A percentile compares a stretch with the other conserved stretches of the same genome.
Conservation (phyloP, 1,284 basidiomycete genomes). For the Austropuccinia psidii region DNA sequence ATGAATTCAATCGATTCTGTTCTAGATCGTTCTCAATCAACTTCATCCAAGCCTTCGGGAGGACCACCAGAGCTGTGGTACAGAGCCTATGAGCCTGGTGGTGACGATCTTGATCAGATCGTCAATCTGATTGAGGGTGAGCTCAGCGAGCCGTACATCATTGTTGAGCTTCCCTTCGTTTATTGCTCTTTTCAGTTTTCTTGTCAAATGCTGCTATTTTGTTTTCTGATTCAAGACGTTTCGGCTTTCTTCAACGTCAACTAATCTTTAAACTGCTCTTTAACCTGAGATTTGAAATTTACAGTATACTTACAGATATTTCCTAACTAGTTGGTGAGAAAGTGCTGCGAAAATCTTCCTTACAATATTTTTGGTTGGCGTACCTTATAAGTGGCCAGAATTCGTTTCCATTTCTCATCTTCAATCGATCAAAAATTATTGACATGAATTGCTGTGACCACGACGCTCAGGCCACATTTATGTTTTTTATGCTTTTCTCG, state of each 20-base stretch:
- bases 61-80: background rate
- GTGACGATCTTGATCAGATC: slow-evolving; percentile 46
- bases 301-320: slow-evolving; percentile 58
- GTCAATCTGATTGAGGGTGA: slow-evolving; percentile 82
- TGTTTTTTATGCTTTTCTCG: slow-evolving; percentile 61
- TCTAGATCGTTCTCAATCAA: too few relatives aligned
- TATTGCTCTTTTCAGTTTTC: slow-evolving; percentile 40
- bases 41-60: background rate
- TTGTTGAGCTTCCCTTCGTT: slow-evolving; percentile 63
- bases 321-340: slow-evolving; percentile 84
- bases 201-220: background rate
- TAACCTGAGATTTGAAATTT: background rate
- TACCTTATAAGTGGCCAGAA: too few relatives aligned
- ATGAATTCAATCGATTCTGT: too few relatives aligned
- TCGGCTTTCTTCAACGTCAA: background rate
- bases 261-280: background rate
- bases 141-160: slow-evolving; percentile 89
- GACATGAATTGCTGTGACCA: background rate
- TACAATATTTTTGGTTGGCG: background rate
- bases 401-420: background rate
- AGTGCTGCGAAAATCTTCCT: too few relatives aligned
- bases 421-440: background rate
- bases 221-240: background rate
- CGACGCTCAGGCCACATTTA: slow-evolving; percentile 71
- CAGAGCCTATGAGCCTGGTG: slow-evolving; percentile 6